A percentile compares a stretch with the other conserved stretches of the same genome.
Evolutionary conservation across 306 rosid genomes (phyloP).

Genomic region (Lathyrus sativus): DNA sequence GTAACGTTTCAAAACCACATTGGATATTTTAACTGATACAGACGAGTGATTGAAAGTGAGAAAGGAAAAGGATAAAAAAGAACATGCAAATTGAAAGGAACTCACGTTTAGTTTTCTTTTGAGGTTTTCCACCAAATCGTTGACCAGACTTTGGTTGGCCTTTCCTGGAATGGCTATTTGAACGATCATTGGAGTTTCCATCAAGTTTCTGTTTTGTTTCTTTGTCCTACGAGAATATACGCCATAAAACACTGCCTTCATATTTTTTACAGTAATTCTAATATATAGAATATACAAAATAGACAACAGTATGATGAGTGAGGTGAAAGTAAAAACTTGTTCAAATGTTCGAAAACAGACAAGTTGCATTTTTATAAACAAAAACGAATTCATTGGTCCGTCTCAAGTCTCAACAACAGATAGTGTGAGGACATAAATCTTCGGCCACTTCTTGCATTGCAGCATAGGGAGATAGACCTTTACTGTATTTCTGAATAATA

Average conservation of each 20-base stretch:
- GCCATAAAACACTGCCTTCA: constrained; percentile 22
- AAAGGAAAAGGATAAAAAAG: background rate
- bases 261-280: constrained; percentile 10
- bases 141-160: constrained; percentile 51
- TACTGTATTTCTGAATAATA: no score
- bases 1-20: background rate
- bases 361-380: constrained; percentile 2
- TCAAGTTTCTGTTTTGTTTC: constrained; percentile 45
- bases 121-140: constrained; percentile 50
- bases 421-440: constrained; percentile 9
- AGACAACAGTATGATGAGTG: background rate
- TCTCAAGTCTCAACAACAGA: constrained; percentile 13
- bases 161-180: constrained; percentile 46
- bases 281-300: no score
- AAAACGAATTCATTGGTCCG: background rate
- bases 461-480: no score
- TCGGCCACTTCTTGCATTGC: background rate
- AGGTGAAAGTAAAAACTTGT: constrained; percentile 19
- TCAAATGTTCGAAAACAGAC: constrained; percentile 12
- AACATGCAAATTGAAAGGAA: constrained; percentile 18
- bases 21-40: background rate
- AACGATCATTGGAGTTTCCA: constrained; percentile 39
- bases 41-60: background rate
- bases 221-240: constrained; percentile 47
- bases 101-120: constrained; percentile 65